phyloP scores from a whole-genome alignment of 1,284 basidiomycete genomes.

The Moesziomyces sp. region DNA sequence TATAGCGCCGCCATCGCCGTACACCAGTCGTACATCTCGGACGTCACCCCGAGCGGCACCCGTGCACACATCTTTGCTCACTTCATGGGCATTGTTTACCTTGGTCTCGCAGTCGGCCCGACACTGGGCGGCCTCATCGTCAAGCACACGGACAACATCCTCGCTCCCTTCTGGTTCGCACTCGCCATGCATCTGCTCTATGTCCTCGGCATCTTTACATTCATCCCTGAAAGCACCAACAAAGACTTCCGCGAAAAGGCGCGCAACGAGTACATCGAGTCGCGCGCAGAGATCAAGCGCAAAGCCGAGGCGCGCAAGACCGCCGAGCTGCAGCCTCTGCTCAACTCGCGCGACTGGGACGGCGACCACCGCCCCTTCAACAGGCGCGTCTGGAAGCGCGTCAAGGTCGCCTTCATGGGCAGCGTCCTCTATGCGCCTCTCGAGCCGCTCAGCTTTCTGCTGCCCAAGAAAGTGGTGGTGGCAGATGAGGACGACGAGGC shows the following conservation, averaged over 20 bases:
- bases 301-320: slow-evolving; percentile 39
- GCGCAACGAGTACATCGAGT: slow-evolving; percentile 35
- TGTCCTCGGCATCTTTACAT: slow-evolving; percentile 36
- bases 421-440: slow-evolving; percentile 49
- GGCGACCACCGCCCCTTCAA: slow-evolving; percentile 20
- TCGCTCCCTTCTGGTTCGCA: slow-evolving; percentile 55
- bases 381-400: slow-evolving; percentile 42
- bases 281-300: slow-evolving; percentile 29
- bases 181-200: slow-evolving; percentile 53
- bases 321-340: slow-evolving; percentile 40
- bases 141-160: slow-evolving; percentile 51
- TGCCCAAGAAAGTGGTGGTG: slow-evolving; percentile 51
- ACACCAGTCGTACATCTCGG: slow-evolving; percentile 79
- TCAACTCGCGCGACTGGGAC: slow-evolving; percentile 9
- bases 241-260: slow-evolving; percentile 42
- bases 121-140: slow-evolving; percentile 61
- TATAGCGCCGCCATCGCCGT: slow-evolving; percentile 82
- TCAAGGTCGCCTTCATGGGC: slow-evolving; percentile 41
- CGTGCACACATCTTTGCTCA: slow-evolving; percentile 59
- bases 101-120: slow-evolving; percentile 62
- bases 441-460: slow-evolving; percentile 51
- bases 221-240: slow-evolving; percentile 63
- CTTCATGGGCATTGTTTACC: slow-evolving; percentile 58
- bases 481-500: slow-evolving; percentile 13
- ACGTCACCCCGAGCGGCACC: slow-evolving; percentile 60